Percentiles rank a stretch among this genome's conserved stretches.
Conservation (phyloP, 2,329 filamentous ascomycete genomes). For the Ophiognomonia clavigignenti-juglandacearum region DNA sequence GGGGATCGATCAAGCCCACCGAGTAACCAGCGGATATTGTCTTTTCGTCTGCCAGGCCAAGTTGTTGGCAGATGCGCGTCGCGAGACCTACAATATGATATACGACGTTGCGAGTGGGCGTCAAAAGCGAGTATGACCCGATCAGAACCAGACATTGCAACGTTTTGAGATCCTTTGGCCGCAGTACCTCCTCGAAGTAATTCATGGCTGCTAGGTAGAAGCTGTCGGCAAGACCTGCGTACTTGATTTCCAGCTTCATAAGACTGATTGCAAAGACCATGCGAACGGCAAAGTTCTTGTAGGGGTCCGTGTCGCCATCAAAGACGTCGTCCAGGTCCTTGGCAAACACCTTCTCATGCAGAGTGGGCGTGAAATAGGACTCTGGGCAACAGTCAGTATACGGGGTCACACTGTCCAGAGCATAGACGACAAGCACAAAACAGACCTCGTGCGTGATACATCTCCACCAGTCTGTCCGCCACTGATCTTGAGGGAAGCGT, state of each 20-base stretch:
- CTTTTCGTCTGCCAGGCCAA: slow-evolving; percentile 83
- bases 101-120: slow-evolving; percentile 84
- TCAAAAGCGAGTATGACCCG: slow-evolving; percentile 86
- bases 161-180: slow-evolving; percentile 84
- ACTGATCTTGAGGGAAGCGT: slow-evolving; percentile 69
- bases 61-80: slow-evolving; percentile 80
- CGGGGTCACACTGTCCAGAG: background rate
- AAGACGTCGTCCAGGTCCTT: slow-evolving; percentile 78
- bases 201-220: slow-evolving; percentile 90
- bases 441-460: slow-evolving; percentile 80
- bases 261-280: slow-evolving; percentile 94
- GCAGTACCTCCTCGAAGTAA: slow-evolving; percentile 75
- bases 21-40: slow-evolving; percentile 66
- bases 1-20: slow-evolving; percentile 57
- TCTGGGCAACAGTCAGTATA: slow-evolving; percentile 44
- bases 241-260: slow-evolving; percentile 84
- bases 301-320: slow-evolving; percentile 67
- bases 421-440: slow-evolving; percentile 4
- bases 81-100: slow-evolving; percentile 92
- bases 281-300: slow-evolving; percentile 81
- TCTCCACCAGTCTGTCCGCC: slow-evolving; percentile 73
- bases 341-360: slow-evolving; percentile 78
- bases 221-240: slow-evolving; percentile 89
- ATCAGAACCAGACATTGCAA: slow-evolving; percentile 86
- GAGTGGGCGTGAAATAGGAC: slow-evolving; percentile 78